Percentiles rank a stretch among this genome's conserved stretches.
Evolutionary conservation across 2,329 filamentous ascomycete genomes (phyloP).

Genomic region (Paraphoma sp.): DNA sequence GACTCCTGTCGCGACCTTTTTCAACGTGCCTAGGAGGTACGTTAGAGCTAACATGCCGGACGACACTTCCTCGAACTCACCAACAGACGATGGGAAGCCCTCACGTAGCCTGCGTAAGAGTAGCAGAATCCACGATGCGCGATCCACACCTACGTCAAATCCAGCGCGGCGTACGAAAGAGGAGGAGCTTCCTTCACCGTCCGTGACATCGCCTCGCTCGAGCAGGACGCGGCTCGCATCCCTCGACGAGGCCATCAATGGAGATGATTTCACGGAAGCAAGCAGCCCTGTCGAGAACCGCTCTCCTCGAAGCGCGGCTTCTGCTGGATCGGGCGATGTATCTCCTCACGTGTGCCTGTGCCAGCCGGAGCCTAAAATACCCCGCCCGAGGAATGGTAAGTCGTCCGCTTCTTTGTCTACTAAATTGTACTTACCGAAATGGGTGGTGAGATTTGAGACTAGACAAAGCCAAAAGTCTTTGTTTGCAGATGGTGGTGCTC

Average conservation of each 20-base stretch:
- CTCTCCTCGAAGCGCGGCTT: constrained; percentile 33
- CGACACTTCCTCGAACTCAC: constrained; percentile 17
- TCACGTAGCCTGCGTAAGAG: constrained; percentile 36
- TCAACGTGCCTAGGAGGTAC: constrained; percentile 44
- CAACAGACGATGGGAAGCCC: constrained; percentile 30
- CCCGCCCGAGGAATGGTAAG: constrained; percentile 74
- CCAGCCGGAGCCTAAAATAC: constrained; percentile 74
- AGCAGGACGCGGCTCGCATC: constrained; percentile 34
- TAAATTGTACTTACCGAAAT: constrained; percentile 8
- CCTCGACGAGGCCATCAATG: constrained; percentile 24
- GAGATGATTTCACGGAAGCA: constrained; percentile 14
- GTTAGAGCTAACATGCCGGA: constrained; percentile 41
- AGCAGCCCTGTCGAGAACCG: constrained; percentile 27
- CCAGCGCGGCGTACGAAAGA: constrained; percentile 24
- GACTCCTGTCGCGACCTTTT: constrained; percentile 40
- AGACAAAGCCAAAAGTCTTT: constrained; percentile 42
- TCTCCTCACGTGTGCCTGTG: constrained; percentile 69
- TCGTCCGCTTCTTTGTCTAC: constrained; percentile 36
- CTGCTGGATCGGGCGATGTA: constrained; percentile 36
- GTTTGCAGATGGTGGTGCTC: constrained; percentile 28
- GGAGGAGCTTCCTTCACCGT: constrained; percentile 20
- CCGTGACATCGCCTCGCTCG: constrained; percentile 24
- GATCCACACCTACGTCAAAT: constrained; percentile 23
- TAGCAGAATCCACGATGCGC: constrained; percentile 34
- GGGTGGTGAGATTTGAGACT: constrained; percentile 10